Conservation (phyloP, 371 early-diverging fungal genomes). For the Apophysomyces variabilis region DNA sequence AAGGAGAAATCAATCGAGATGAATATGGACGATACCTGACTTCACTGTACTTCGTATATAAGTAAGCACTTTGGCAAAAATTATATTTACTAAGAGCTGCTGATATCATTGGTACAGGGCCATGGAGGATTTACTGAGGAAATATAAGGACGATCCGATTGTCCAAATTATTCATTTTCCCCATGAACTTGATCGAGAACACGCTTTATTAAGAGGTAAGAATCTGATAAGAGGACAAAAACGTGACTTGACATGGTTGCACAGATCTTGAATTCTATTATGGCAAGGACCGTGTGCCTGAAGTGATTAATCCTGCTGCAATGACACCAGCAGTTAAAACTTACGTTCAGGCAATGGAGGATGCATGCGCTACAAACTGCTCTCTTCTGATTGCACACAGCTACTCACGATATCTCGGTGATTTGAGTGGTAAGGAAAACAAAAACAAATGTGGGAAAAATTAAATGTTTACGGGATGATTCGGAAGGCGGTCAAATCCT, state of each 20-base stretch:
- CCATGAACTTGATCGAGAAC: constrained; percentile 43
- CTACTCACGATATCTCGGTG: constrained; percentile 62
- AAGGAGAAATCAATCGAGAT: constrained; percentile 38
- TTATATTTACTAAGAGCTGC: too few species aligned
- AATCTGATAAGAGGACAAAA: not conserved
- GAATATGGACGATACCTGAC: constrained; percentile 45
- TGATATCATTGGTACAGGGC: constrained; percentile 17
- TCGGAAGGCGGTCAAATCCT: constrained; percentile 48
- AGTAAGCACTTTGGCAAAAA: constrained; percentile 19
- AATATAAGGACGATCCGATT: constrained; percentile 46
- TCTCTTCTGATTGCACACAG: constrained; percentile 57
- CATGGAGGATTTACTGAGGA: constrained; percentile 53
- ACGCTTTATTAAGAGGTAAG: constrained; percentile 38
- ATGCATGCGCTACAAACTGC: constrained; percentile 44
- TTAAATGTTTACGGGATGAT: not conserved
- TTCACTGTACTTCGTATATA: constrained; percentile 41
- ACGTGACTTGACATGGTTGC: not conserved
- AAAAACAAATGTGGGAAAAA: not conserved
- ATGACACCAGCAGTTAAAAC: constrained; percentile 53
- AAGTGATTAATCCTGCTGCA: constrained; percentile 27
- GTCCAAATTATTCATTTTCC: constrained; percentile 56
- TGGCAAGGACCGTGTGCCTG: constrained; percentile 43
- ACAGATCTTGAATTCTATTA: constrained; percentile 57
- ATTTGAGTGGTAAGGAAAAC: constrained; percentile 42
- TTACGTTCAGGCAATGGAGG: constrained; percentile 48